Evolutionary conservation across 805 yeast species (phyloP).

Genomic region (Danielozyma ontarioensis): DNA sequence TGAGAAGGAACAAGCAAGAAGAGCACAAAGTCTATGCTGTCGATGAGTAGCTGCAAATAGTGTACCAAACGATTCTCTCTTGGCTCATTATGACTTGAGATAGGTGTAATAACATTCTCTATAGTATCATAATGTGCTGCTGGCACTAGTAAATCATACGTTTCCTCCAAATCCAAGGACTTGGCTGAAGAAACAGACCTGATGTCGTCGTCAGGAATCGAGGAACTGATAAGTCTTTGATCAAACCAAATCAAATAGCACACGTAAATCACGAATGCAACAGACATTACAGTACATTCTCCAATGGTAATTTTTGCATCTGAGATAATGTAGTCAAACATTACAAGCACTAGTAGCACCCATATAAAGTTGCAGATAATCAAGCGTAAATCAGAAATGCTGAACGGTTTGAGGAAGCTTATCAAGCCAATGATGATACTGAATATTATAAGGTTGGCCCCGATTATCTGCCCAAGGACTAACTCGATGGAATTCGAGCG

Average conservation of each 20-base stretch:
- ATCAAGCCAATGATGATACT: conserved; percentile 32
- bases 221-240: neutral
- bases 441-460: conserved; percentile 28
- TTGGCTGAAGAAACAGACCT: neutral
- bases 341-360: conserved; percentile 20
- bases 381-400: conserved; percentile 12
- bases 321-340: conserved; percentile 23
- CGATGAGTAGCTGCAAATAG: neutral
- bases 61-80: neutral
- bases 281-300: conserved; percentile 25
- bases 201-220: neutral
- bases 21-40: neutral
- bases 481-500: conserved; percentile 23
- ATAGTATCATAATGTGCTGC: no score
- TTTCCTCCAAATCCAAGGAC: neutral
- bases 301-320: conserved; percentile 29
- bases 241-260: conserved; percentile 13
- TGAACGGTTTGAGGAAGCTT: conserved; percentile 17
- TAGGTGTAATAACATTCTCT: neutral
- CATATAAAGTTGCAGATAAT: conserved; percentile 24
- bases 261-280: conserved; percentile 19
- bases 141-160: neutral
- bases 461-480: conserved; percentile 34
- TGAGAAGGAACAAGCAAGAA: neutral
- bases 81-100: no score